These are phyloP conservation scores for Eimeria nieschulzi DNA, from an alignment of 169 alveolate species.

Conservation along the genomic window DNA sequence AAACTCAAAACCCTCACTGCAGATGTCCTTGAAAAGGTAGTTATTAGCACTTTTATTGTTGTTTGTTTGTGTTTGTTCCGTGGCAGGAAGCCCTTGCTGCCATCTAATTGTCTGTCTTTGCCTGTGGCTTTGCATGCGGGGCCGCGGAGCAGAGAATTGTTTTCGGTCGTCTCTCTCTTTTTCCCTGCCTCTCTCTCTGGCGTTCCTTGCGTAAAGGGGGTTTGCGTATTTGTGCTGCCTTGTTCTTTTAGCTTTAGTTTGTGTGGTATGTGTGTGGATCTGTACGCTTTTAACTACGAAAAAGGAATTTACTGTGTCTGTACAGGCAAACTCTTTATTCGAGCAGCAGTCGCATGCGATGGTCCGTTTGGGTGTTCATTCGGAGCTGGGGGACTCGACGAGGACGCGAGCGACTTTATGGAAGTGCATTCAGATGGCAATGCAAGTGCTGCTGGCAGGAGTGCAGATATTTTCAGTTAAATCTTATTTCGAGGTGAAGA, in stretches of 20 bases:
- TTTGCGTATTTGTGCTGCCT: background rate
- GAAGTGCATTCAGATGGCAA: conserved; percentile 39
- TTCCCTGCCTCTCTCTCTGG: background rate
- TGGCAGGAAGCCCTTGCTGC: too few species aligned
- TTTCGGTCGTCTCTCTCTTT: background rate
- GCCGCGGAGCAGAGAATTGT: too few species aligned
- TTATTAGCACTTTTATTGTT: too few species aligned
- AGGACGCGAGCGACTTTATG: conserved; percentile 52
- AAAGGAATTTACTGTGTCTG: background rate
- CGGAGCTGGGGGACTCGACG: conserved; percentile 50
- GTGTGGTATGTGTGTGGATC: background rate
- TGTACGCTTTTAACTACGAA: too few species aligned
- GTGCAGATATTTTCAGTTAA: conserved; percentile 37
- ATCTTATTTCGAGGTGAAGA: conserved; percentile 66
- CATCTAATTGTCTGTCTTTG: background rate
- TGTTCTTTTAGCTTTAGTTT: background rate
- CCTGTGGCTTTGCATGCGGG: too few species aligned
- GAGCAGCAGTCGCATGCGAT: conserved; percentile 68
- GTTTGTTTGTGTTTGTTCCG: too few species aligned
- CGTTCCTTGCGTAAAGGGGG: background rate
- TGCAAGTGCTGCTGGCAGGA: conserved; percentile 37
- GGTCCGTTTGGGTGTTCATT: conserved; percentile 53
- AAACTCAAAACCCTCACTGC: background rate
- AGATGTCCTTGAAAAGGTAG: background rate
- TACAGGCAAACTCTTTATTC: conserved; percentile 57